phyloP scores from a whole-genome alignment of 2,329 filamentous ascomycete genomes.

The Dendryphion nanum region DNA sequence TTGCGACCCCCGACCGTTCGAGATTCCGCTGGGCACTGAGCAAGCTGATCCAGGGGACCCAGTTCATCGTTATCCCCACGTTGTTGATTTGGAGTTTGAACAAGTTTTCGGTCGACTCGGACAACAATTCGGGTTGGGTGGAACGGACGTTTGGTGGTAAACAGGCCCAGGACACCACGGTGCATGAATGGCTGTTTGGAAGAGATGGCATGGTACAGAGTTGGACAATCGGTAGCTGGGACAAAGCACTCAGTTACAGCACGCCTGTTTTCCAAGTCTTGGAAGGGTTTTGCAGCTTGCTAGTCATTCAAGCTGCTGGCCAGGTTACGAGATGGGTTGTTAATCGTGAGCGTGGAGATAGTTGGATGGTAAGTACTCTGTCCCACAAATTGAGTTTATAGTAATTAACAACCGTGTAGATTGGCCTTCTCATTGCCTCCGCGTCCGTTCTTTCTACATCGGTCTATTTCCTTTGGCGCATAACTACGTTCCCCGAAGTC shows the following conservation, averaged over 20 bases:
- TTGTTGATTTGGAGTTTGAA: constrained; percentile 94
- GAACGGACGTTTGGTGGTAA: constrained; percentile 72
- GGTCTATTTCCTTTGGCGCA: constrained; percentile 93
- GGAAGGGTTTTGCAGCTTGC: constrained; percentile 93
- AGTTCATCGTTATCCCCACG: constrained; percentile 82
- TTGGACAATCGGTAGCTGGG: constrained; percentile 81
- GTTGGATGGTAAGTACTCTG: constrained; percentile 76
- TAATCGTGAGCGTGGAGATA: constrained; percentile 89
- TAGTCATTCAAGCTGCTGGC: constrained; percentile 92
- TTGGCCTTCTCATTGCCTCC: constrained; percentile 81
- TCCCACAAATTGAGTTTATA: background rate
- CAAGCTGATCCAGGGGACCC: constrained; percentile 68
- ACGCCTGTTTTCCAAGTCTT: constrained; percentile 91
- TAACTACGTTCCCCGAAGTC: constrained; percentile 89
- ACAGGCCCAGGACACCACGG: constrained; percentile 61
- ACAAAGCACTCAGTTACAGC: constrained; percentile 82
- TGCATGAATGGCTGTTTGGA: constrained; percentile 87
- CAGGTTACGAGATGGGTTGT: constrained; percentile 95
- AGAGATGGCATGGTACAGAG: constrained; percentile 77
- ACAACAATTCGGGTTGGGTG: constrained; percentile 69
- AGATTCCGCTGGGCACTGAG: constrained; percentile 71
- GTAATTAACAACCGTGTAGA: constrained; percentile 51
- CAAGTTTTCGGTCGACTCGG: constrained; percentile 90
- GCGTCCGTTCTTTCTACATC: constrained; percentile 91
- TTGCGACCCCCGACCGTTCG: constrained; percentile 77